Conservation (phyloP, 345 rosid genomes). For the Melaleuca alternifolia region DNA sequence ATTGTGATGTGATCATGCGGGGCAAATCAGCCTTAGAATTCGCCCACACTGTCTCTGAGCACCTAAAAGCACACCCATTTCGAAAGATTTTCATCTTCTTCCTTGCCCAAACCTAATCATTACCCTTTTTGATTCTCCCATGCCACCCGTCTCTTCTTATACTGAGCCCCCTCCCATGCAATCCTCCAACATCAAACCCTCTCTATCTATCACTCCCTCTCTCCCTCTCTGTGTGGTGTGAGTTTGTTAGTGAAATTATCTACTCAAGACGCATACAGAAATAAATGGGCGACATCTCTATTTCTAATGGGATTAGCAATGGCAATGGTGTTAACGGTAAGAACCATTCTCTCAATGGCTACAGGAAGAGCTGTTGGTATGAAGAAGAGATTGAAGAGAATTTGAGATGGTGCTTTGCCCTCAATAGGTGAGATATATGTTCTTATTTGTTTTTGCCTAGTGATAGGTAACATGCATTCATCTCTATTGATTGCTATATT, state of each 20-base stretch:
- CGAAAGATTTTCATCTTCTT: conserved; percentile 10
- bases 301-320: conserved; percentile 20
- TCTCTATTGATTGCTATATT: background rate
- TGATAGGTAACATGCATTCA: background rate
- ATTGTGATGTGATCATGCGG: background rate
- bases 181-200: conserved; percentile 2
- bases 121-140: conserved; percentile 2
- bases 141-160: conserved; percentile 19
- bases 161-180: background rate
- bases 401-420: conserved; percentile 56
- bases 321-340: conserved; percentile 27
- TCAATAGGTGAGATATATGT: conserved; percentile 29
- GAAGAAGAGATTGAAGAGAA: conserved; percentile 59
- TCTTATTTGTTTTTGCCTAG: background rate
- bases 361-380: conserved; percentile 68
- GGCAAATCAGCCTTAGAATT: background rate
- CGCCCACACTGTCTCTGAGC: background rate
- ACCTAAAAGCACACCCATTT: conserved; percentile 2
- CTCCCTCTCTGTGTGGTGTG: background rate
- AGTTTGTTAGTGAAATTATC: background rate
- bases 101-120: conserved; percentile 11
- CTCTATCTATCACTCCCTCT: background rate
- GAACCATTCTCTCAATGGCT: conserved; percentile 23
- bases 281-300: conserved; percentile 42
- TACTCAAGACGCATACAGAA: background rate